These are phyloP conservation scores for Penicillium sclerotiorum DNA, from an alignment of 2,329 filamentous ascomycete genomes.

Conservation along the genomic window DNA sequence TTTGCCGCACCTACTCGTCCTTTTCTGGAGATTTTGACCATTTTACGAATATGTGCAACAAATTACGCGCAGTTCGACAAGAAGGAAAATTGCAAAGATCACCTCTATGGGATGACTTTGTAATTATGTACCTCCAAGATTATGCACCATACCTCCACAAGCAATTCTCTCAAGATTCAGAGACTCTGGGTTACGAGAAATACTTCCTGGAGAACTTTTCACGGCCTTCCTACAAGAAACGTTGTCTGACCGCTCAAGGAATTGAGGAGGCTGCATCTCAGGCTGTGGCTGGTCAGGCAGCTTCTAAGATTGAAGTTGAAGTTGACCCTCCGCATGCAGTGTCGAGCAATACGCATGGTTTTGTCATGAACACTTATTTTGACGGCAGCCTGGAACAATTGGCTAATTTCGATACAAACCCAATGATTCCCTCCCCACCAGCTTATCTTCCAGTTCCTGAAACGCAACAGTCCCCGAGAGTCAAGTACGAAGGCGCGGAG, in stretches of 20 bases:
- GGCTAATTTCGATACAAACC: too few species aligned
- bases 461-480: too few species aligned
- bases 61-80: slow-evolving; percentile 35
- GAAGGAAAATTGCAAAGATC: slow-evolving; percentile 36
- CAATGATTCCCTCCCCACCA: too few species aligned
- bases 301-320: too few species aligned
- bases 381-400: too few species aligned
- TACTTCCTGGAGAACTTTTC: slow-evolving; percentile 41
- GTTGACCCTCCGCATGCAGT: not conserved
- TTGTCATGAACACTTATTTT: too few species aligned
- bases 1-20: slow-evolving; percentile 41
- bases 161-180: slow-evolving; percentile 26
- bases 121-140: slow-evolving; percentile 42
- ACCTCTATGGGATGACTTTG: slow-evolving; percentile 51
- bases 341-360: not conserved
- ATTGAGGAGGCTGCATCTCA: slow-evolving; percentile 36
- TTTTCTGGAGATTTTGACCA: slow-evolving; percentile 43
- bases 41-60: slow-evolving; percentile 43
- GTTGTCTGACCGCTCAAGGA: slow-evolving; percentile 36
- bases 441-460: too few species aligned
- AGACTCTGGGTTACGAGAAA: slow-evolving; percentile 38
- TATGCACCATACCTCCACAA: slow-evolving; percentile 40
- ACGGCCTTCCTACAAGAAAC: slow-evolving; percentile 38
- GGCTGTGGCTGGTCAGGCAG: slow-evolving; percentile 8
- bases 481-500: too few species aligned